Base-by-base conservation (phyloP, 1,284 basidiomycete genomes). In the Coniophora puteana region DNA sequence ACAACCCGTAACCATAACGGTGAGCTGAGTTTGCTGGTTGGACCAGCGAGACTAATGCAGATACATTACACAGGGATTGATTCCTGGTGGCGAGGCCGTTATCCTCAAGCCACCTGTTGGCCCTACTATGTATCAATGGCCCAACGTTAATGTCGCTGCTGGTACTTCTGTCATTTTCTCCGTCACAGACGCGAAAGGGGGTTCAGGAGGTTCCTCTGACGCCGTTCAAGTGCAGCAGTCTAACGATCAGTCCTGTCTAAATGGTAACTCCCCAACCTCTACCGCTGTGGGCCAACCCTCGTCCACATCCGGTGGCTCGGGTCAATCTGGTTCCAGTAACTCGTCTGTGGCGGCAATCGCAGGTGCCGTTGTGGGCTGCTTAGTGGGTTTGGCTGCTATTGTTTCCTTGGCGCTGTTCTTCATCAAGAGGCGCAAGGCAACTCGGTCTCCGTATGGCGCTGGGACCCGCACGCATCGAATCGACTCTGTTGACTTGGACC, bases 91-190 rank as follows among this genome's bases (percentile, higher is more conserved):
- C 11, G 61, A 68, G 16, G 51, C 67, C 4, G 51, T 64, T 7
- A 42, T 65, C n/a, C 46, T 87, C 12, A 50, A 63, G 14, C 70
- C 80, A 26, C 68, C 74, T 1, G 41, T 39, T 2, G 70, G 70
- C 2, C 50, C 69, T 1, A 51, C 62, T 3, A 66, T 61, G 3
- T 86, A 68, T 49, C 55, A 66, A 11, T 89, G 87, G 86, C n/a
- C n/a, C n/a, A 61, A 47, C 13, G 70, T 72, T 6, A 66, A 82
- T 58, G 69, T 82, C 11, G 65, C 66, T n/a, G 67, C 72, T 11
- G 80, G 79, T 4, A 86, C 80, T 1, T 66, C 66, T 4, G 54
- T 88, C 33, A 46, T 86, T 8, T 86, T 87, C 41, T 52, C 74
- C 31, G 70, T 87, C 74, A 61, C 65, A 3, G 86, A 89, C 48